Percentiles rank a stretch among this genome's conserved stretches.
phyloP scores from a whole-genome alignment of 2,329 filamentous ascomycete species.

The Colletotrichum camelliae region DNA sequence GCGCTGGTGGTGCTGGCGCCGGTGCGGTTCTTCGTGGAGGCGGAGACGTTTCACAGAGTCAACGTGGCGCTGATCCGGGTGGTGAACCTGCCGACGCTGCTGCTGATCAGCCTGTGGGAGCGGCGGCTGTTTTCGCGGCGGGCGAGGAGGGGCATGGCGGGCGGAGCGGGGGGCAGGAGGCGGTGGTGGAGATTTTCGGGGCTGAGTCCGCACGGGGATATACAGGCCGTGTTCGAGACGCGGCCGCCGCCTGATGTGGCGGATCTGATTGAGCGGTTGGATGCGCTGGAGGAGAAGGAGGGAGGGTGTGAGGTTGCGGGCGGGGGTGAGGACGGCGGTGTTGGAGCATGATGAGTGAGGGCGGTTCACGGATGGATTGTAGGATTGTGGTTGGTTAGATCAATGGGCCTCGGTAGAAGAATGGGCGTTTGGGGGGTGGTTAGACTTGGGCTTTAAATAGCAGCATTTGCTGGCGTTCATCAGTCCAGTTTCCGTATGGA shows the following conservation, averaged over 20 bases:
- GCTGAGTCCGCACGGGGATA: constrained; percentile 62
- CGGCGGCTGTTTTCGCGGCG: constrained; percentile 56
- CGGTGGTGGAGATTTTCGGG: constrained; percentile 29
- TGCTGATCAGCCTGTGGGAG: constrained; percentile 67
- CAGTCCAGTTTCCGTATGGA: neutral
- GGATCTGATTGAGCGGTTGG: constrained; percentile 32
- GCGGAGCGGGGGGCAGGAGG: neutral
- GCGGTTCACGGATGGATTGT: neutral
- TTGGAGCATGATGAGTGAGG: constrained; percentile 4
- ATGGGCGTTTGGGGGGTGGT: neutral
- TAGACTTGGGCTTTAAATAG: neutral
- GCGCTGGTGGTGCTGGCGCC: constrained; percentile 69
- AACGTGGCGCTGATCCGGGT: constrained; percentile 70
- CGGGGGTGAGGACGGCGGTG: neutral
- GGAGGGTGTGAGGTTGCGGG: neutral
- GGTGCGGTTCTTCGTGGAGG: constrained; percentile 65
- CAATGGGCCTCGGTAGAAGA: neutral
- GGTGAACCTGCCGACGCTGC: constrained; percentile 68
- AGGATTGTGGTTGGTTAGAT: neutral
- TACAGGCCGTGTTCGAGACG: constrained; percentile 65
- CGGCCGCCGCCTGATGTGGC: constrained; percentile 54
- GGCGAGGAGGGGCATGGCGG: constrained; percentile 28
- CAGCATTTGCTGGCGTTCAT: neutral
- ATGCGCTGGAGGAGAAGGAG: constrained; percentile 3
- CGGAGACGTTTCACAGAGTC: constrained; percentile 72